Evolutionary conservation across 768 basidiomycete species (phyloP).

Genomic region (Punctularia strigosozonata): DNA sequence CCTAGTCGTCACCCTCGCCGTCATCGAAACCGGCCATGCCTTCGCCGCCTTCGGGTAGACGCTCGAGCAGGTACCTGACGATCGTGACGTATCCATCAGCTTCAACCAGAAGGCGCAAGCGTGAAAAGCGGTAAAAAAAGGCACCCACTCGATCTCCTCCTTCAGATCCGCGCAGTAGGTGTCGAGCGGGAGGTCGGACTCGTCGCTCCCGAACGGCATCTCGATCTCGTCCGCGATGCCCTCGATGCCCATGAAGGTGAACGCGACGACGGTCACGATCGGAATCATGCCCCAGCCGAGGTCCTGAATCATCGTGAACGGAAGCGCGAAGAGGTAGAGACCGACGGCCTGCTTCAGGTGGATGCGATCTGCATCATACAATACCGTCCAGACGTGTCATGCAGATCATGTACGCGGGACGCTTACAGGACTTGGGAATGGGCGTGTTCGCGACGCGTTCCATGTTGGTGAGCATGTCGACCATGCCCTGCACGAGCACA

Average conservation of each 20-base stretch:
- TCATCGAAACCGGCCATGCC: slow-evolving; percentile 68
- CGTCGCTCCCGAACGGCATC: slow-evolving; percentile 81
- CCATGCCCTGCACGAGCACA: slow-evolving; percentile 66
- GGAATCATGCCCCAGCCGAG: slow-evolving; percentile 78
- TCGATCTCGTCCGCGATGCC: slow-evolving; percentile 94
- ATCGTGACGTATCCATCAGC: too few species aligned
- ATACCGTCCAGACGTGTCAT: slow-evolving; percentile 3
- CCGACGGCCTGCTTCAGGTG: slow-evolving; percentile 95
- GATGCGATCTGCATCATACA: slow-evolving; percentile 54
- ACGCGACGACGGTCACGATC: slow-evolving; percentile 77
- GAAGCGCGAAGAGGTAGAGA: slow-evolving; percentile 83
- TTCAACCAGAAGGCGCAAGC: too few species aligned
- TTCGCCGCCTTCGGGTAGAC: slow-evolving; percentile 63
- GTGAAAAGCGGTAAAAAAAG: too few species aligned
- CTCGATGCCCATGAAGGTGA: slow-evolving; percentile 92
- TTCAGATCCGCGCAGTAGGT: slow-evolving; percentile 76
- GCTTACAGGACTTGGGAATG: slow-evolving; percentile 64
- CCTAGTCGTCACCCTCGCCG: slow-evolving; percentile 74
- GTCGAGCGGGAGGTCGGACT: slow-evolving; percentile 59
- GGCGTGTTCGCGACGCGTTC: slow-evolving; percentile 88
- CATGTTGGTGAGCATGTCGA: slow-evolving; percentile 77
- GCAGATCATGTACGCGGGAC: slow-evolving; percentile 2
- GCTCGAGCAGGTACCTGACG: slow-evolving; percentile 53
- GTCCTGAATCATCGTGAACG: slow-evolving; percentile 74
- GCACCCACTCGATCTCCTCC: slow-evolving; percentile 72